phyloP scores from a whole-genome alignment of 192 early-diverging fungal genomes.

The Mortierella alpina region DNA sequence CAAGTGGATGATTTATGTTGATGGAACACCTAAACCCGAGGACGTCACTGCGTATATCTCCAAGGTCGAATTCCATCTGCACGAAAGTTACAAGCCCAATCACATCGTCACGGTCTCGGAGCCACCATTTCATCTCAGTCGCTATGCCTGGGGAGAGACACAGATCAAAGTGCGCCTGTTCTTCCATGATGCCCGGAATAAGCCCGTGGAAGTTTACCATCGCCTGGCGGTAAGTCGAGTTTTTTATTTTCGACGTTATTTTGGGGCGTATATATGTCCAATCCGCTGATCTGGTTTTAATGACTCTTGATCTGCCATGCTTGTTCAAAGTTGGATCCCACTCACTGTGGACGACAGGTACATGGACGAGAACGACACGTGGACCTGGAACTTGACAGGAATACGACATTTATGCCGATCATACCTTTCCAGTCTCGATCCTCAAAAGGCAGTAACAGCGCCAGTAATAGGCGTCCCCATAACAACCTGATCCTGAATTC shows the following conservation, averaged over 20 bases:
- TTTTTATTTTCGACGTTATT: slow-evolving; percentile 9
- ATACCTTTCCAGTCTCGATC: slow-evolving; percentile 19
- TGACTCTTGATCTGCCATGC: not conserved
- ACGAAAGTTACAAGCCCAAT: slow-evolving; percentile 89
- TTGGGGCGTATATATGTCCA: not conserved
- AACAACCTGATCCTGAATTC: slow-evolving; percentile 40
- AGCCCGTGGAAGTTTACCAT: slow-evolving; percentile 87
- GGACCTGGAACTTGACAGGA: slow-evolving; percentile 88
- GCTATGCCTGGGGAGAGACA: slow-evolving; percentile 97
- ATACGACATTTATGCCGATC: slow-evolving; percentile 70
- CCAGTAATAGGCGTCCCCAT: slow-evolving; percentile 6
- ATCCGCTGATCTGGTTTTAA: not conserved
- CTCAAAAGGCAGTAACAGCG: slow-evolving; percentile 12
- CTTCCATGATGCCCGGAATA: slow-evolving; percentile 87
- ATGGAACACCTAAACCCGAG: slow-evolving; percentile 61
- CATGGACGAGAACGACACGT: slow-evolving; percentile 79
- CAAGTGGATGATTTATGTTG: slow-evolving; percentile 94
- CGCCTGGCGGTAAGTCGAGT: slow-evolving; percentile 69
- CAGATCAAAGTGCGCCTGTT: slow-evolving; percentile 84
- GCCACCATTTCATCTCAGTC: slow-evolving; percentile 85
- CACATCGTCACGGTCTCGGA: slow-evolving; percentile 86
- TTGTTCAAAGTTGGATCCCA: slow-evolving; percentile 72
- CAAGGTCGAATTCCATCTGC: slow-evolving; percentile 87
- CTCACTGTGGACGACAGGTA: slow-evolving; percentile 72
- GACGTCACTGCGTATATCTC: slow-evolving; percentile 75